Percentiles rank a stretch among this genome's conserved stretches.
Evolutionary conservation across 139 green algal species (phyloP).

Genomic region (Gonium pectorale): DNA sequence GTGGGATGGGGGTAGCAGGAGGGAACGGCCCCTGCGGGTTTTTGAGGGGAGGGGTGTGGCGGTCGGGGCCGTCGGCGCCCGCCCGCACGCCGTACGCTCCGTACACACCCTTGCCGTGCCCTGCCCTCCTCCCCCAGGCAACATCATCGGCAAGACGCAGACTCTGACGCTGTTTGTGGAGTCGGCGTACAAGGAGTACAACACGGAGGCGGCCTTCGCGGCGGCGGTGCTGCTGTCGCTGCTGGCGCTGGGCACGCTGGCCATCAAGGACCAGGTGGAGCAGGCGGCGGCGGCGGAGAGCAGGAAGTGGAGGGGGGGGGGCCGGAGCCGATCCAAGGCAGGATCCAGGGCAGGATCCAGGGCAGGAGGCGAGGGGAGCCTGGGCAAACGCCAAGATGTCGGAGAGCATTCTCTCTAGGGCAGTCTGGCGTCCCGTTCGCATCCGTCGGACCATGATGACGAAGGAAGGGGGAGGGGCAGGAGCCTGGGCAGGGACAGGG

Average conservation of each 20-base stretch:
- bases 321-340: not conserved
- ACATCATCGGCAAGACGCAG: constrained; percentile 93
- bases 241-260: constrained; percentile 83
- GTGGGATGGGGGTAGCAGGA: not conserved
- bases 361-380: not conserved
- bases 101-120: no score
- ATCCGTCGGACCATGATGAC: no score
- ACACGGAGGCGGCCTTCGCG: constrained; percentile 84
- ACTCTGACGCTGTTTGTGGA: constrained; percentile 93
- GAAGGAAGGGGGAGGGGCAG: no score
- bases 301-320: not conserved
- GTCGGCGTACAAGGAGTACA: constrained; percentile 89
- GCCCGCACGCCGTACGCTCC: no score
- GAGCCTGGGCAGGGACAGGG: no score
- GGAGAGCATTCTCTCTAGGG: no score
- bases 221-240: constrained; percentile 85
- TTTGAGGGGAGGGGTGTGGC: no score
- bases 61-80: no score
- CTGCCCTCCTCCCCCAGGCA: constrained; percentile 61
- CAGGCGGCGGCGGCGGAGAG: constrained; percentile 58
- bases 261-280: constrained; percentile 84
- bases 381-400: no score
- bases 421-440: no score
- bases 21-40: no score
- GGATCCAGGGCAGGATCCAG: no score